A percentile compares a stretch with the other conserved stretches of the same genome.
Conservation (phyloP, 2,329 filamentous ascomycete species). For the Dothidotthia symphoricarpi region DNA sequence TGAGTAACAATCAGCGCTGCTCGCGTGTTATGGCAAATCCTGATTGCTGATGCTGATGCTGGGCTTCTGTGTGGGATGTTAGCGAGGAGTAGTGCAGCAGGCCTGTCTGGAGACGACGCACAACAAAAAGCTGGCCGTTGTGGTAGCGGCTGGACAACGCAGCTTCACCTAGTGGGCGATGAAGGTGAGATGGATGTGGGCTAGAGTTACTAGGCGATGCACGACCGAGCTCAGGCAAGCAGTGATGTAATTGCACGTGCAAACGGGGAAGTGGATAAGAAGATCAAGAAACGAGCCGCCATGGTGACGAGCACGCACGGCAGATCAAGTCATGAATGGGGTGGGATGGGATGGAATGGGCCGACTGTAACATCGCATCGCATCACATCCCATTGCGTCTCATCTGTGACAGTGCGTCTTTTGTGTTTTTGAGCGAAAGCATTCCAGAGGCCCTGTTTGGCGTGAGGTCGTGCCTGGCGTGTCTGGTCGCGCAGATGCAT, state of each 20-base stretch:
- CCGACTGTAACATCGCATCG: no score
- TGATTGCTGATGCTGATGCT: not conserved
- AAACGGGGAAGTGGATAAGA: conserved; percentile 14
- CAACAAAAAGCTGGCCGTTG: no score
- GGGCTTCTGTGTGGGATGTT: not conserved
- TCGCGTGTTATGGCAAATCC: conserved; percentile 15
- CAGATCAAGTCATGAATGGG: not conserved
- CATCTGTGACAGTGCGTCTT: no score
- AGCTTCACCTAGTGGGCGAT: not conserved
- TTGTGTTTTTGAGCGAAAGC: no score
- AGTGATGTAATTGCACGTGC: conserved; percentile 34
- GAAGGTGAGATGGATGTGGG: conserved; percentile 8
- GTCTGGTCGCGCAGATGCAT: no score
- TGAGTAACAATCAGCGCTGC: conserved; percentile 7
- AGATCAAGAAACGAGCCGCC: conserved; percentile 12
- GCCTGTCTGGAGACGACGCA: no score
- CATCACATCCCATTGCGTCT: no score
- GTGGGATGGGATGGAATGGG: no score
- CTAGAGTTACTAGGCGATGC: conserved; percentile 5
- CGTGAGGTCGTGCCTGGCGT: no score
- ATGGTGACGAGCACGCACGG: conserved; percentile 1
- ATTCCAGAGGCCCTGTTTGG: no score
- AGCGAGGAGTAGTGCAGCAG: conserved; percentile 1
- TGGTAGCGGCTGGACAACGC: not conserved
- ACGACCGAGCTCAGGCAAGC: conserved; percentile 15